phyloP scores from a whole-genome alignment of 345 rosid species.

The Capsella bursapastoris region DNA sequence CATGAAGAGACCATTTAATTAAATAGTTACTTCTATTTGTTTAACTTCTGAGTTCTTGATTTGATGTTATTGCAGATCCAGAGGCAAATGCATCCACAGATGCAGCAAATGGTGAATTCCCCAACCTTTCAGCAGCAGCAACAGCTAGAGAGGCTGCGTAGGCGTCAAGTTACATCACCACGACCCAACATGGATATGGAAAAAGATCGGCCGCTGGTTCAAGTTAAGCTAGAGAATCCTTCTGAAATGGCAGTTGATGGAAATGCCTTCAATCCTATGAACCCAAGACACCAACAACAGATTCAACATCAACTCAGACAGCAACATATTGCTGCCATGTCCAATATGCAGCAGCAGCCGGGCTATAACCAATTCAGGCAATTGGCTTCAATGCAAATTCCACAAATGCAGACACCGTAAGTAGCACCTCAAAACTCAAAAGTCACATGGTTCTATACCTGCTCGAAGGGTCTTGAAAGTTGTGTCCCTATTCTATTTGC shows the following conservation, averaged over 20 bases:
- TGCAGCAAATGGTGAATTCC: constrained; percentile 74
- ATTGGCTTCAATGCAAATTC: constrained; percentile 67
- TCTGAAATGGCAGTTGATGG: constrained; percentile 69
- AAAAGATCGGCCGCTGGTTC: constrained; percentile 74
- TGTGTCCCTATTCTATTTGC: constrained; percentile 38
- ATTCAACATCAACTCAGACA: constrained; percentile 70
- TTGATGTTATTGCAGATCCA: constrained; percentile 53
- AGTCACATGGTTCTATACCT: constrained; percentile 23
- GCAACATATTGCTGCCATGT: constrained; percentile 69
- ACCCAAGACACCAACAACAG: constrained; percentile 61
- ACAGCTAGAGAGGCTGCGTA: constrained; percentile 65
- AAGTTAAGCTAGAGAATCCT: constrained; percentile 78
- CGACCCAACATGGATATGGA: constrained; percentile 70
- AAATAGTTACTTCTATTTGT: neutral
- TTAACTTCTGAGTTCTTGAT: constrained; percentile 23
- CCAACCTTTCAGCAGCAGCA: constrained; percentile 65
- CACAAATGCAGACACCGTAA: constrained; percentile 83
- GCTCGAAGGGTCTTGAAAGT: constrained; percentile 22
- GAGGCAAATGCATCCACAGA: constrained; percentile 75
- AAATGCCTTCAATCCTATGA: constrained; percentile 63
- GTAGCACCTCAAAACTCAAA: constrained; percentile 37
- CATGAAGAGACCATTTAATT: neutral
- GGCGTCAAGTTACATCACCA: constrained; percentile 63
- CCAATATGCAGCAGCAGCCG: constrained; percentile 68
- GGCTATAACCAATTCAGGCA: constrained; percentile 71